Base-by-base conservation (phyloP, 1,284 basidiomycete genomes). In the Ganoderma resinaceum region DNA sequence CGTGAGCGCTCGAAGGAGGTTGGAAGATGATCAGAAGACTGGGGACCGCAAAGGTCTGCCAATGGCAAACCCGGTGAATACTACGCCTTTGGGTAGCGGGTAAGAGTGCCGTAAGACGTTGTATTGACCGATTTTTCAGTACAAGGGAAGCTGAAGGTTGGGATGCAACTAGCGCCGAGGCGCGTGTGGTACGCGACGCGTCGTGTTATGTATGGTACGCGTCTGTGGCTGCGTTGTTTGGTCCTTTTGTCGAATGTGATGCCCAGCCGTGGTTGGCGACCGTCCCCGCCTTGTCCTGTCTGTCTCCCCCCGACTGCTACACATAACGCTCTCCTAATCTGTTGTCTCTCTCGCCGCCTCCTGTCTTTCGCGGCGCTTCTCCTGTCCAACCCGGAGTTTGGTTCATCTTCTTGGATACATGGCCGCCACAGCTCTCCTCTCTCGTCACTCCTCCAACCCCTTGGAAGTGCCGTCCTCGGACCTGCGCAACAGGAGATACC, bases 391-490 rank as follows among this genome's bases (percentile, higher is more conserved):
- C 18, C 18, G 33, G 58, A 26, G 62, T 52, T 66, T 62, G 62
- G 40, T 40, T 60, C 65, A 62, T 63, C 66, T 66, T 69, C 65
- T 72, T 71, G 69, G 66, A 73, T 73, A 70, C 61, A 76, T 76
- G 75, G 75, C 74, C 62, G 76, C 81, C 49, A 76, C 78, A 4
- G 78, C 79, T 49, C 73, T 79, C 67, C 72, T 93, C 72, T 93
- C 92, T 12, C 90, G 90, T 72, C 92, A 94, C 76, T 91, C 90
- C 16, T 93, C 92, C 55, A 94, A 94, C 75, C 92, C 92, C 2
- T 84, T 93, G 60, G 91, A 94, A 74, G 86, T 88, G 23, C 81
- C 85, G 52, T 87, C 90, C n/a, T 90, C 89, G 26, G 91, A 94
- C 75, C 72, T 79, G 1, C 84, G 83, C 63, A 90, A 90, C 75